Evolutionary conservation across 176 grass and related monocot species (phyloP).

Genomic region (Bromus sterilis): DNA sequence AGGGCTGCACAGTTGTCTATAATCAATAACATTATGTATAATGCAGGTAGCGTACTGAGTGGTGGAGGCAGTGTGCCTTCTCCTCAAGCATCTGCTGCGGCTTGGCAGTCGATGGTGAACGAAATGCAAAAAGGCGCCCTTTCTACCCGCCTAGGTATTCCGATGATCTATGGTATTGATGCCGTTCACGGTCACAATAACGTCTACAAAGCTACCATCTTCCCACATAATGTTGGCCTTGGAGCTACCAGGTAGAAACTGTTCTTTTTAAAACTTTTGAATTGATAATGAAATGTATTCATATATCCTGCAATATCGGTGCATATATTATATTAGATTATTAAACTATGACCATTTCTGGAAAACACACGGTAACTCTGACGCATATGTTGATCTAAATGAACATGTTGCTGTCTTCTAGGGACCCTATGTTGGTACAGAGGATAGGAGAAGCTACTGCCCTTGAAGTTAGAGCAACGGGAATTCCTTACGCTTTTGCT

Average conservation of each 20-base stretch:
- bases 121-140: slow-evolving; percentile 64
- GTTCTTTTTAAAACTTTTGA: background rate
- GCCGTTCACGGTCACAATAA: slow-evolving; percentile 80
- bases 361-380: background rate
- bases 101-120: slow-evolving; percentile 53
- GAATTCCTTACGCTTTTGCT: slow-evolving; percentile 73
- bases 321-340: background rate
- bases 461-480: slow-evolving; percentile 75
- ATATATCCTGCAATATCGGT: background rate
- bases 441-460: slow-evolving; percentile 73
- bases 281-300: background rate
- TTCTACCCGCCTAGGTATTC: slow-evolving; percentile 71
- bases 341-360: background rate
- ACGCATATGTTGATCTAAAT: background rate
- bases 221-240: slow-evolving; percentile 77
- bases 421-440: slow-evolving; percentile 56
- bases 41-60: slow-evolving; percentile 67
- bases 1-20: background rate
- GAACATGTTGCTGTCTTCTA: background rate
- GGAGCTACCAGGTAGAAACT: slow-evolving; percentile 66
- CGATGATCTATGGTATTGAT: slow-evolving; percentile 70
- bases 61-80: slow-evolving; percentile 71
- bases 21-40: background rate
- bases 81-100: slow-evolving; percentile 49
- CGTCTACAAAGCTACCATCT: slow-evolving; percentile 66